Evolutionary conservation across 2,329 filamentous ascomycete genomes (phyloP).

Genomic region (Rhynchosporium agropyri): DNA sequence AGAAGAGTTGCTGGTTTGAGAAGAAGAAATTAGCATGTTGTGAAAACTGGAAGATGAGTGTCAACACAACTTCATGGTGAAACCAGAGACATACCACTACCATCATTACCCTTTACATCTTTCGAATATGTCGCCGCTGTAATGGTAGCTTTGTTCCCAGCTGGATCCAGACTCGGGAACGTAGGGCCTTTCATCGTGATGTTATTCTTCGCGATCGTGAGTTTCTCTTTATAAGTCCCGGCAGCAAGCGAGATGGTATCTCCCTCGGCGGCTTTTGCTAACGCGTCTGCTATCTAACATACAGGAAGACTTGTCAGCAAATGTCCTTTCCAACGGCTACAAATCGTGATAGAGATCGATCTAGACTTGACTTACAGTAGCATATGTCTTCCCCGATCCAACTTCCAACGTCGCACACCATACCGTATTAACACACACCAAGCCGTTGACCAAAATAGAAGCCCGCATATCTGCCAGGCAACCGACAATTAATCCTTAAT

Average conservation of each 20-base stretch:
- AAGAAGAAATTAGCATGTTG: neutral
- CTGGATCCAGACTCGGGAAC: slow-evolving; percentile 43
- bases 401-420: slow-evolving; percentile 26
- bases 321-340: neutral
- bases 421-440: neutral
- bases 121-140: slow-evolving; percentile 45
- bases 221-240: slow-evolving; percentile 57
- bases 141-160: slow-evolving; percentile 52
- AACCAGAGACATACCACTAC: slow-evolving; percentile 24
- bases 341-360: neutral
- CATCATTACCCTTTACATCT: slow-evolving; percentile 47
- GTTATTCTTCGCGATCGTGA: slow-evolving; percentile 50
- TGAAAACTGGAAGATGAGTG: neutral
- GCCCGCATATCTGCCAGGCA: neutral
- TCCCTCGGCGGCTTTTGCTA: slow-evolving; percentile 42
- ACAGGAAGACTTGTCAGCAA: neutral
- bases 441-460: neutral
- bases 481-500: neutral
- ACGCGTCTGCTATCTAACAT: slow-evolving; percentile 27
- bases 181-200: slow-evolving; percentile 53
- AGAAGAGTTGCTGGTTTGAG: slow-evolving; percentile 28
- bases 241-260: slow-evolving; percentile 58
- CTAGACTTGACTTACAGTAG: slow-evolving; percentile 19
- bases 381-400: slow-evolving; percentile 25
- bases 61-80: neutral